Evolutionary conservation across 768 basidiomycete species (phyloP).

Genomic region (Boletus subparvulus): DNA sequence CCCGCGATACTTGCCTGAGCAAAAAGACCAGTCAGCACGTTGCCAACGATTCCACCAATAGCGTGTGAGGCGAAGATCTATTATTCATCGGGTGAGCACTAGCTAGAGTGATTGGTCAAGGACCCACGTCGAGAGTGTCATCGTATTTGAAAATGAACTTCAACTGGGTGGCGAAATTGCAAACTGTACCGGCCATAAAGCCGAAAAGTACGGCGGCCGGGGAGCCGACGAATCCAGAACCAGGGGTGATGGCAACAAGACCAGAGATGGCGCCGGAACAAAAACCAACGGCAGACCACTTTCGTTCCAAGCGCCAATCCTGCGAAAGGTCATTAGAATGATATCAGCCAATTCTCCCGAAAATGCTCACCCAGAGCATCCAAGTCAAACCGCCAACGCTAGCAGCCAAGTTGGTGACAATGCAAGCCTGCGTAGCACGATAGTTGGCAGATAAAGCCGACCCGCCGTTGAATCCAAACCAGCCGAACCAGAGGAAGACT

Average conservation of each 20-base stretch:
- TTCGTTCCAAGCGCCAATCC: conserved; percentile 91
- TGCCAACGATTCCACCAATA: conserved; percentile 77
- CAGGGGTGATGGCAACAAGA: conserved; percentile 88
- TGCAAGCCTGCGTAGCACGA: conserved; percentile 83
- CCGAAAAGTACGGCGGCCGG: conserved; percentile 87
- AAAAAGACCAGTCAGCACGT: conserved; percentile 84
- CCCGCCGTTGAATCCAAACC: conserved; percentile 97
- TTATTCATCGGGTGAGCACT: neutral
- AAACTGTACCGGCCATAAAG: conserved; percentile 75
- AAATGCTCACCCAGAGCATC: conserved; percentile 75
- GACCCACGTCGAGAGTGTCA: conserved; percentile 73
- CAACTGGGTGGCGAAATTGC: conserved; percentile 95
- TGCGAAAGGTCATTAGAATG: conserved; percentile 19
- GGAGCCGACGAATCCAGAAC: conserved; percentile 75
- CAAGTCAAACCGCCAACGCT: conserved; percentile 85
- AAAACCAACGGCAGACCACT: conserved; percentile 93
- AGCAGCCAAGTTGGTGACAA: conserved; percentile 92
- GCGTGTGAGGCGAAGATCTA: conserved; percentile 89
- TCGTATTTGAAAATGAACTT: conserved; percentile 80
- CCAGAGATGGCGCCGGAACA: conserved; percentile 94
- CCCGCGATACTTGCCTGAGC: conserved; percentile 77
- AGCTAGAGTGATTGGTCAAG: neutral
- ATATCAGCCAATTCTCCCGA: neutral
- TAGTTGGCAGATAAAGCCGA: conserved; percentile 87
- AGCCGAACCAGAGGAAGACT: conserved; percentile 90